Base-by-base conservation (phyloP, 2,329 filamentous ascomycete genomes). In the Endothia cerciana region DNA sequence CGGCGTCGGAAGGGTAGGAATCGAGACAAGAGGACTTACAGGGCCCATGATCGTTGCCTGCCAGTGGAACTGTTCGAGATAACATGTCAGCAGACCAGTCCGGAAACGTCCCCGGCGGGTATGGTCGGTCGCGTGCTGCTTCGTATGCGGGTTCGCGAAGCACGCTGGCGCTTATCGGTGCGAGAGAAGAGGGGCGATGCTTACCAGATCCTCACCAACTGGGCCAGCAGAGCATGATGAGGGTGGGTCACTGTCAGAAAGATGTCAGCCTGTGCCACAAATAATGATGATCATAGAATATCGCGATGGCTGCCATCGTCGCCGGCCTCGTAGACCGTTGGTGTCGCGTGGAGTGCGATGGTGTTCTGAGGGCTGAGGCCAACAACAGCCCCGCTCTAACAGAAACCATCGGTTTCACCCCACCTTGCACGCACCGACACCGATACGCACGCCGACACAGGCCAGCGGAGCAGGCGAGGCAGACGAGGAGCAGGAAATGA, bases 21-120 rank as follows among this genome's bases (percentile, higher is more conserved):
- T 15, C 33, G 6, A 19, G 15, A 28, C 36, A n/a, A 15, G 75
- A 69, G 66, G 73, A 89, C 92, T 89, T 89, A 97, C 93, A 79
- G 95, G 95, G 82, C 95, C 95, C 95, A 99, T 99, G 80, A 99
- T 99, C 62, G 95, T 99, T 76, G 95, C 95, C 90, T 99, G 95
- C 95, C 95, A 99, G 89, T 98, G 95, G 79, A 99, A 99, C 94
- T 99, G 74, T 74, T 58, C 57, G 67, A 65, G 55, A 57, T 59
- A 68, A 59, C 38, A 61, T 63, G 72, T 82, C 70, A 82, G 78
- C 67, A 69, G 67, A 28, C 36, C 22, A 47, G 59, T 41, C 38
- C 7, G 43, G 58, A 38, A 45, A 53, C 25, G 53, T 56, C 25
- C 41, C 62, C 60, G 60, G 65, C 62, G 15, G 53, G 15, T 6